Conservation (phyloP, 2,329 filamentous ascomycete genomes). For the Sporothrix globosa region DNA sequence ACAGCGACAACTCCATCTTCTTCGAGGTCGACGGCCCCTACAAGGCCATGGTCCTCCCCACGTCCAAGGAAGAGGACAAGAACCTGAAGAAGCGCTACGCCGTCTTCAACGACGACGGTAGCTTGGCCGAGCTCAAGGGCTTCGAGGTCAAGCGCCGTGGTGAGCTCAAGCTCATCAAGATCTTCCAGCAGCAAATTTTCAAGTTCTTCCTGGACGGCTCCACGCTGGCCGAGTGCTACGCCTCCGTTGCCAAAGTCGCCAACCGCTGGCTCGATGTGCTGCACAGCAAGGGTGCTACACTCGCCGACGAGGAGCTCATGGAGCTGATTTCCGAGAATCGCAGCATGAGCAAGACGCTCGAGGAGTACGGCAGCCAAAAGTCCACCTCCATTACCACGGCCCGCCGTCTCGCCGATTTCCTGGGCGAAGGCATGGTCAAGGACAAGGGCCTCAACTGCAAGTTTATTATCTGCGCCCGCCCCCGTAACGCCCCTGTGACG, state of each 20-base stretch:
- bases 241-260: constrained; percentile 87
- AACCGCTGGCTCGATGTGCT: constrained; percentile 97
- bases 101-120: constrained; percentile 98
- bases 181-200: constrained; percentile 99
- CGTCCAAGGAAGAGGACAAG: constrained; percentile 98
- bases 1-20: constrained; percentile 99
- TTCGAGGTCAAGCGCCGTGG: constrained; percentile 97
- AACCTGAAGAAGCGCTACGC: constrained; percentile 99
- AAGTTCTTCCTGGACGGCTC: constrained; percentile 96
- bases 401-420: constrained; percentile 88
- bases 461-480: constrained; percentile 92
- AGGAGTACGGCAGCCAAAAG: constrained; percentile 94
- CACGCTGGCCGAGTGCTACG: constrained; percentile 86
- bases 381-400: constrained; percentile 99
- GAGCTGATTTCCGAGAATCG: constrained; percentile 99
- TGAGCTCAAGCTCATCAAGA: constrained; percentile 98
- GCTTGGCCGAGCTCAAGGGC: constrained; percentile 90
- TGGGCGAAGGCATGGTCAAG: constrained; percentile 98
- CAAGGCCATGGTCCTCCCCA: constrained; percentile 94
- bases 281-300: constrained; percentile 80
- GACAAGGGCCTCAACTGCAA: constrained; percentile 99
- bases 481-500: constrained; percentile 87
- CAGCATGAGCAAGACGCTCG: constrained; percentile 94
- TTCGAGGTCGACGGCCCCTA: constrained; percentile 99
- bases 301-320: constrained; percentile 96